Conservation (phyloP, 495 filamentous ascomycete species). For the Astrothelium macrocarpum region DNA sequence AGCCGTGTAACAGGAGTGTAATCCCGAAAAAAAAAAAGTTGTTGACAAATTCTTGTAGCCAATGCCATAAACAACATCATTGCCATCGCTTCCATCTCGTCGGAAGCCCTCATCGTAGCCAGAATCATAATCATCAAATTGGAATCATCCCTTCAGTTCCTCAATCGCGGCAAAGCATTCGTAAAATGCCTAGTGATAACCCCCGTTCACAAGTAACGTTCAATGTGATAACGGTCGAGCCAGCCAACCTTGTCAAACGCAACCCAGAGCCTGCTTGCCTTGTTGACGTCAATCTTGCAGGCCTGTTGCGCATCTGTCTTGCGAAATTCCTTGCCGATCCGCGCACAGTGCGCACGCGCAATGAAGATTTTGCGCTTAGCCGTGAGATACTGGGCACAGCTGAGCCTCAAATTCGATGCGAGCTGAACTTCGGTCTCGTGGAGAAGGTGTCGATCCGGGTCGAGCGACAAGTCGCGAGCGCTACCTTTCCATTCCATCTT, state of each 20-base stretch:
- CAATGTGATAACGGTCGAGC: slow-evolving; percentile 59
- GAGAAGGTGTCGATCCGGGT: slow-evolving; percentile 67
- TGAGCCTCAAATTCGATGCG: slow-evolving; percentile 71
- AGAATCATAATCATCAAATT: slow-evolving; percentile 3
- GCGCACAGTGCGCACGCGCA: slow-evolving; percentile 57
- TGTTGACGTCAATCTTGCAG: slow-evolving; percentile 98
- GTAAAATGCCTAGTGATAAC: not conserved
- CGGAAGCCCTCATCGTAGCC: not conserved
- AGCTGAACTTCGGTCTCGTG: slow-evolving; percentile 71
- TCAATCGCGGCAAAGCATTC: not conserved
- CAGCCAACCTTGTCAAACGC: slow-evolving; percentile 86
- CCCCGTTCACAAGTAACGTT: slow-evolving; percentile 40
- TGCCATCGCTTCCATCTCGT: not conserved
- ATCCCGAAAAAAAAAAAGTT: not conserved
- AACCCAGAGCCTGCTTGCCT: slow-evolving; percentile 90
- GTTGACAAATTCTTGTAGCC: not conserved
- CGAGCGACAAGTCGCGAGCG: slow-evolving; percentile 66
- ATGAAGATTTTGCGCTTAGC: slow-evolving; percentile 92
- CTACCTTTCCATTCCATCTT: slow-evolving; percentile 86
- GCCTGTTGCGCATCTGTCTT: slow-evolving; percentile 98
- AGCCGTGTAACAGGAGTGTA: not conserved
- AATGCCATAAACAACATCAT: not conserved
- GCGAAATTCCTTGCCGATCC: slow-evolving; percentile 73
- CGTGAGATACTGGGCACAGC: slow-evolving; percentile 84
- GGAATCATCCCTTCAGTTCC: not conserved